Conservation (phyloP, 2,329 filamentous ascomycete species). For the Dryadomyces sulphureus region DNA sequence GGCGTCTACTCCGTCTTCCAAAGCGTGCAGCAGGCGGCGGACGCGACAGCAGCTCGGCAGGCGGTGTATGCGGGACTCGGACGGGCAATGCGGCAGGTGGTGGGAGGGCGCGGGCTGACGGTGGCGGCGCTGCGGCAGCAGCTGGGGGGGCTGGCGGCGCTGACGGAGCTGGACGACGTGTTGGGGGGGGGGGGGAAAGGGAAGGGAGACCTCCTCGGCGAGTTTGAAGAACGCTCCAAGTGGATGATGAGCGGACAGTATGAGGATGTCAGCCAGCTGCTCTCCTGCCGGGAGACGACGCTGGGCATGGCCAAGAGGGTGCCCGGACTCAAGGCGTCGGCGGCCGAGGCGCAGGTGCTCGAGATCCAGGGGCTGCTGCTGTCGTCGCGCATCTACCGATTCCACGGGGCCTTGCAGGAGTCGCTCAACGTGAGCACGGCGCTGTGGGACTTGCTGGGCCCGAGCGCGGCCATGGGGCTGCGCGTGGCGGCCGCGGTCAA, state of each 20-base stretch:
- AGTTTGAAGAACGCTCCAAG: slow-evolving; percentile 48
- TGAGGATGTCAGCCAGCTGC: slow-evolving; percentile 48
- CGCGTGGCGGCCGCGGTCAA: slow-evolving; percentile 63
- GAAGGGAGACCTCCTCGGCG: slow-evolving; percentile 42
- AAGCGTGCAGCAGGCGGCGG: slow-evolving; percentile 52
- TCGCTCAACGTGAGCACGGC: slow-evolving; percentile 74
- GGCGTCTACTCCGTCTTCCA: slow-evolving; percentile 72
- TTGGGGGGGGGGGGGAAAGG: slow-evolving; percentile 46
- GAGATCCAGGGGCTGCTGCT: slow-evolving; percentile 66
- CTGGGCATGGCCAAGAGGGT: slow-evolving; percentile 55
- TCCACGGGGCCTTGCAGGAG: slow-evolving; percentile 71
- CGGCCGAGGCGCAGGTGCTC: slow-evolving; percentile 48
- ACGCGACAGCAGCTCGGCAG: slow-evolving; percentile 34
- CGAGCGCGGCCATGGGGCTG: slow-evolving; percentile 57
- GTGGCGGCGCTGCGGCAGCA: slow-evolving; percentile 37
- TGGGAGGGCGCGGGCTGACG: slow-evolving; percentile 27
- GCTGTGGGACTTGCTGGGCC: slow-evolving; percentile 59
- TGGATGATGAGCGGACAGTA: slow-evolving; percentile 57
- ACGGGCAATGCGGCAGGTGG: slow-evolving; percentile 43
- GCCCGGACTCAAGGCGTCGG: slow-evolving; percentile 35
- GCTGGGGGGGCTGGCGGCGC: slow-evolving; percentile 49
- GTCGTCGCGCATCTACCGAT: slow-evolving; percentile 61
- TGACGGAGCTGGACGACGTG: slow-evolving; percentile 73
- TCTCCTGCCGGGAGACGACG: slow-evolving; percentile 71
- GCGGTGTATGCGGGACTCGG: slow-evolving; percentile 50